Evolutionary conservation across 1,284 basidiomycete genomes (phyloP).

Genomic region (Sanghuangporus baumii): DNA sequence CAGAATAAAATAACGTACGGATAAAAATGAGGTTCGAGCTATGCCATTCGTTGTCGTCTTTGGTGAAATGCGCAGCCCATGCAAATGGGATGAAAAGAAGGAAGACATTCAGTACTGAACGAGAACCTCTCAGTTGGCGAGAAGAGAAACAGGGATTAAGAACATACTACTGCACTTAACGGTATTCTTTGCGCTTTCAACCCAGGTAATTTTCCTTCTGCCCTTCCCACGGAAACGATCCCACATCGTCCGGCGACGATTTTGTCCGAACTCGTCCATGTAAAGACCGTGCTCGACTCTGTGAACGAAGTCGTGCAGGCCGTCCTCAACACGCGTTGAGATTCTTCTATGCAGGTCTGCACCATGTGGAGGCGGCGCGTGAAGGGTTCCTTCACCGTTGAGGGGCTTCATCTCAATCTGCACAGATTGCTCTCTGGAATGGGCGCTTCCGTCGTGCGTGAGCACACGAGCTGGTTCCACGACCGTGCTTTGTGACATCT

Average conservation of each 20-base stretch:
- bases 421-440: not conserved
- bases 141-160: not conserved
- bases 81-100: conserved; percentile 58
- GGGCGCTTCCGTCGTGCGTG: not conserved
- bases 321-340: conserved; percentile 4
- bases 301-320: conserved; percentile 4
- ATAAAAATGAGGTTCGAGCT: conserved; percentile 29
- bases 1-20: conserved; percentile 26
- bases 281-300: conserved; percentile 6
- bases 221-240: conserved; percentile 47
- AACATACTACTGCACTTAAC: conserved; percentile 48
- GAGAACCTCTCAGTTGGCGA: not conserved
- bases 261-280: not conserved
- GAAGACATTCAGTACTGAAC: conserved; percentile 52
- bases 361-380: not conserved
- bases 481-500: not conserved
- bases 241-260: conserved; percentile 31
- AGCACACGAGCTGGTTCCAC: not conserved
- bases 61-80: conserved; percentile 51
- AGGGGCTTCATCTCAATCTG: not conserved
- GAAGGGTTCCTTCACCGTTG: not conserved
- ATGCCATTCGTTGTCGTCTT: conserved; percentile 12
- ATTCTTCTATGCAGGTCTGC: not conserved
- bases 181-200: conserved; percentile 42
- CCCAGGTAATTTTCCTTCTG: conserved; percentile 39